Evolutionary conservation across 345 rosid genomes (phyloP).

Genomic region (Bruguiera gymnorhiza): DNA sequence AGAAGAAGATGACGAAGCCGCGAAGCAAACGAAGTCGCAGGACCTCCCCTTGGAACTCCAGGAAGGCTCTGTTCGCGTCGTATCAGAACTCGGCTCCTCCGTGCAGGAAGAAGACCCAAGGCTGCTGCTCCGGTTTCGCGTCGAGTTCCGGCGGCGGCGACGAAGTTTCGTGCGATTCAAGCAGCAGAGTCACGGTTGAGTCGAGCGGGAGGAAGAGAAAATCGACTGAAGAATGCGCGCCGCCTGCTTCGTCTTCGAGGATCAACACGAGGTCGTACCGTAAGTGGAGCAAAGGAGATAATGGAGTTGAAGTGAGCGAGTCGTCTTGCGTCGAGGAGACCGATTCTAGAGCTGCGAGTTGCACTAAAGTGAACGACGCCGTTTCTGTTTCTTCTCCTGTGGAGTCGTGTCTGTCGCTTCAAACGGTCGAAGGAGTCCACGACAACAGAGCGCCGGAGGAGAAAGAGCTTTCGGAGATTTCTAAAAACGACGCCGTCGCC

Average conservation of each 20-base stretch:
- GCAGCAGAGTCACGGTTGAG: constrained; percentile 37
- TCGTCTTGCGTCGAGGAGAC: constrained; percentile 48
- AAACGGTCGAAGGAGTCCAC: background rate
- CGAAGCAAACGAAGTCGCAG: constrained; percentile 17
- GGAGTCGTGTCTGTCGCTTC: constrained; percentile 33
- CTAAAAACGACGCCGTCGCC: constrained; percentile 31
- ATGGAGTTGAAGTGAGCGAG: constrained; percentile 48
- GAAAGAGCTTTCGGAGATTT: constrained; percentile 30
- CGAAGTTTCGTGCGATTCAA: constrained; percentile 47
- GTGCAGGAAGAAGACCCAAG: background rate
- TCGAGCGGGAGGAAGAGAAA: constrained; percentile 39
- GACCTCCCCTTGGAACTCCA: constrained; percentile 20
- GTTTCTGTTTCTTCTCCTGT: constrained; percentile 43
- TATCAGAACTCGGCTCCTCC: background rate
- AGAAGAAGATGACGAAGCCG: constrained; percentile 19
- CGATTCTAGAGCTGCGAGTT: constrained; percentile 22
- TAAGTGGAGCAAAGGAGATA: constrained; percentile 28
- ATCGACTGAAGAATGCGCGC: constrained; percentile 1
- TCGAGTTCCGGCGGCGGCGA: constrained; percentile 7
- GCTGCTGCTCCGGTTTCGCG: background rate
- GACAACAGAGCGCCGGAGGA: constrained; percentile 25
- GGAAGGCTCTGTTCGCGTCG: constrained; percentile 7
- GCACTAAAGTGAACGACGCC: constrained; percentile 26
- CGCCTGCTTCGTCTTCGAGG: constrained; percentile 29
- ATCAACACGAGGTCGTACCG: constrained; percentile 43